Evolutionary conservation across 1,284 basidiomycete genomes (phyloP).

Genomic region (Cutaneotrichosporon sp.): DNA sequence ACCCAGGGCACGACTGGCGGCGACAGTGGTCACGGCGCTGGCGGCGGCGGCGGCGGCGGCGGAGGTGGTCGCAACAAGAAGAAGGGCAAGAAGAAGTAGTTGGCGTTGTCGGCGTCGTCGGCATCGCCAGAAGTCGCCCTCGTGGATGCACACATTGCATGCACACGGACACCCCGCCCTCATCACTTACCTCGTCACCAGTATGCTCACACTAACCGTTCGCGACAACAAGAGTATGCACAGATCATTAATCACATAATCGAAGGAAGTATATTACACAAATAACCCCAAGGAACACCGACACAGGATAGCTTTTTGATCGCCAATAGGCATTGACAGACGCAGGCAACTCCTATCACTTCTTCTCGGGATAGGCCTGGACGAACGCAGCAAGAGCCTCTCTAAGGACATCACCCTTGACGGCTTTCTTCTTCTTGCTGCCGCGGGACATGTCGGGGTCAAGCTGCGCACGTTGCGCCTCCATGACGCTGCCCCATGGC

Average conservation of each 20-base stretch:
- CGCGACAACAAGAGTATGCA: too few species aligned
- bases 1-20: constrained; percentile 11
- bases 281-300: not conserved
- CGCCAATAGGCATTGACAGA: too few species aligned
- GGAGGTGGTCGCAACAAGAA: constrained; percentile 15
- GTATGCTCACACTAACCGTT: too few species aligned
- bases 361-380: constrained; percentile 5
- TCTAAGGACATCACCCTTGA: constrained; percentile 35
- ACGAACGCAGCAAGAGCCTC: constrained; percentile 22
- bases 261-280: too few species aligned
- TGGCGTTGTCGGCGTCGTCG: not conserved
- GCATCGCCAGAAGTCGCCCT: too few species aligned
- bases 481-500: constrained; percentile 23
- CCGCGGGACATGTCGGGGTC: constrained; percentile 9
- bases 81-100: constrained; percentile 21
- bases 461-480: not conserved
- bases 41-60: constrained; percentile 1
- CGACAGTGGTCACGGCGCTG: constrained; percentile 5
- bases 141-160: too few species aligned
- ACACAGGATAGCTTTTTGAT: too few species aligned
- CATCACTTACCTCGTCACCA: too few species aligned
- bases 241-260: too few species aligned
- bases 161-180: too few species aligned
- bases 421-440: constrained; percentile 29
- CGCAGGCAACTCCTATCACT: too few species aligned